phyloP scores from a whole-genome alignment of 345 rosid genomes.

The Citrus australasica region DNA sequence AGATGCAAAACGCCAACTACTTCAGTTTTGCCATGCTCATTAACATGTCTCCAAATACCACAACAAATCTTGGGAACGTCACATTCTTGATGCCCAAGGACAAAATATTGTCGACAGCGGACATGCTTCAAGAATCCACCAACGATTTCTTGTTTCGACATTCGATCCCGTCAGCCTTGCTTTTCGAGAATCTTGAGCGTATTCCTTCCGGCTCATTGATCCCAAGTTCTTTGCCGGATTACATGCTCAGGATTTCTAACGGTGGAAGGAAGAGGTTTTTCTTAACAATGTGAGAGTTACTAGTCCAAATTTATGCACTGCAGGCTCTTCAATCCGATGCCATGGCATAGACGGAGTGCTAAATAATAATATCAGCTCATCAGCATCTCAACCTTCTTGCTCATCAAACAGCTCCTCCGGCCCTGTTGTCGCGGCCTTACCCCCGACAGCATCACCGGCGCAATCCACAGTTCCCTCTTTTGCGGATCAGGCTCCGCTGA shows the following conservation, averaged over 20 bases:
- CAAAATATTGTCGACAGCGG: slow-evolving; percentile 36
- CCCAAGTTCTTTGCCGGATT: slow-evolving; percentile 47
- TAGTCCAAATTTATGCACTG: slow-evolving; percentile 59
- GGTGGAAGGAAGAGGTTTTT: slow-evolving; percentile 44
- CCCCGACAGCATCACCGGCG: slow-evolving; percentile 5
- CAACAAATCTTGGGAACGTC: slow-evolving; percentile 28
- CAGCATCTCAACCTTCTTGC: slow-evolving; percentile 21
- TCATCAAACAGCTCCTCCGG: slow-evolving; percentile 16
- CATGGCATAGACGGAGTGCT: slow-evolving; percentile 72
- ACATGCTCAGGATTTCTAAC: slow-evolving; percentile 45
- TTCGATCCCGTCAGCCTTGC: slow-evolving; percentile 67
- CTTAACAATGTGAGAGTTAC: slow-evolving; percentile 60
- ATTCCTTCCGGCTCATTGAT: slow-evolving; percentile 60
- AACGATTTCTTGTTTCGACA: slow-evolving; percentile 65
- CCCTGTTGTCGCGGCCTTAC: background rate
- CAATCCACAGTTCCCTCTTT: background rate
- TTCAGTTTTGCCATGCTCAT: slow-evolving; percentile 69
- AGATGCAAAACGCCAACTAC: slow-evolving; percentile 72
- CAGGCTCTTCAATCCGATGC: slow-evolving; percentile 61
- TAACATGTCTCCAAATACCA: slow-evolving; percentile 48
- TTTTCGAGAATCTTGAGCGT: slow-evolving; percentile 51
- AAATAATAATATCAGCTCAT: slow-evolving; percentile 1
- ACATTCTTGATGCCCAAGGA: slow-evolving; percentile 86
- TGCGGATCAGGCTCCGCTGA: background rate
- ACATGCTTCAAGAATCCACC: slow-evolving; percentile 26